Percentiles rank a stretch among this genome's conserved stretches.
Conservation (phyloP, 352 stramenopile species). For the Halophytophthora batemanensis region DNA sequence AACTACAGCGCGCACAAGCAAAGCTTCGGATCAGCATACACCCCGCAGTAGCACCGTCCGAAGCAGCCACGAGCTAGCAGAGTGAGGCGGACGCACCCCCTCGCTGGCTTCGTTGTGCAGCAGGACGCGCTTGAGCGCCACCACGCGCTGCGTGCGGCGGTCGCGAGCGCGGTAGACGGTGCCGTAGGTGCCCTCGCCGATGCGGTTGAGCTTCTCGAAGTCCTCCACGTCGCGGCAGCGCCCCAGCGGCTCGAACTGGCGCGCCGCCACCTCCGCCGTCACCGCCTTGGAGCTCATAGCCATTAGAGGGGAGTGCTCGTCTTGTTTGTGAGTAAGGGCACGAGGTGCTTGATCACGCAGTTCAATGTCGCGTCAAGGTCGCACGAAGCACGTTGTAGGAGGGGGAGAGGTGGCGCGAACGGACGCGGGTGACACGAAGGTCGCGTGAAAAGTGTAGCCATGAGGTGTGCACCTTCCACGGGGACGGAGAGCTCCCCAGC, state of each 20-base stretch:
- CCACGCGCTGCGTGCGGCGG: slow-evolving; percentile 52
- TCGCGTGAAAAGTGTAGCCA: no score
- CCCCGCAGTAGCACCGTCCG: neutral
- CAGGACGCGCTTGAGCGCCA: slow-evolving; percentile 91
- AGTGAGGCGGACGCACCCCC: slow-evolving; percentile 70
- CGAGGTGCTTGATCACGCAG: no score
- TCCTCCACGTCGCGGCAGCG: slow-evolving; percentile 54
- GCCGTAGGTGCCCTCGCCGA: slow-evolving; percentile 83
- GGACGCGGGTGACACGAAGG: no score
- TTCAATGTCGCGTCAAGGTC: no score
- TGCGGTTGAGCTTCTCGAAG: slow-evolving; percentile 78
- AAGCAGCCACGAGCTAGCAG: neutral
- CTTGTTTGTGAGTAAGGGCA: no score
- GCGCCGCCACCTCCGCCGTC: slow-evolving; percentile 11
- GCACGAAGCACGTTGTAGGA: no score
- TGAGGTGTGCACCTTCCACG: no score
- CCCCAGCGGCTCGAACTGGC: slow-evolving; percentile 46
- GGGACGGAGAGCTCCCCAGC: no score
- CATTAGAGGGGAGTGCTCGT: no score
- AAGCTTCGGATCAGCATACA: neutral
- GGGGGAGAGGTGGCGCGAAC: no score
- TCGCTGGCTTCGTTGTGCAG: slow-evolving; percentile 90
- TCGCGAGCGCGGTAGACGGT: slow-evolving; percentile 89
- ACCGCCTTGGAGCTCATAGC: neutral
- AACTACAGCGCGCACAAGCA: slow-evolving; percentile 32